Base-by-base conservation (phyloP, 768 basidiomycete species). In the Clavaria fumosa region DNA sequence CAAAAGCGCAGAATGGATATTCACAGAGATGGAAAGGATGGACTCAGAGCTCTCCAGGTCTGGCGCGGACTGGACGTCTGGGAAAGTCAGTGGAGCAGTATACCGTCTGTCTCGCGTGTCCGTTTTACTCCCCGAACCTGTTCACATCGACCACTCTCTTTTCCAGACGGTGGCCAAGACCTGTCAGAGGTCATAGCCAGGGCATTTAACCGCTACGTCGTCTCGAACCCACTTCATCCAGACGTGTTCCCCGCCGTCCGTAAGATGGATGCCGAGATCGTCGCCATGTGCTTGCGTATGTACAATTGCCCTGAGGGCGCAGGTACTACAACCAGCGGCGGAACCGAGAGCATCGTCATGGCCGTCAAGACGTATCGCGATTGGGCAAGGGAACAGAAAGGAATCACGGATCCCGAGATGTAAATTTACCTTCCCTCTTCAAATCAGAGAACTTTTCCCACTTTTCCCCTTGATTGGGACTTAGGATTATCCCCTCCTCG, bases 261-360 rank as follows among this genome's bases (percentile, higher is more conserved):
- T 34, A 90, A 93, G 61, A 99, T 99, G 93, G 93, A 99, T 50
- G 84, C 89, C 11, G 91, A 96, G 50, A 71, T 91, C 19, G 86
- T 91, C 31, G 65, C 82, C 7, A 89, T 89, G 80, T 82, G 78
- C 43, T 63, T 93, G 33, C 69, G 70, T 40, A 64, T 91, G 66
- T 96, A 81, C 61, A 77, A 85, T 50, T 77, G 79, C 45, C 81
- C 88, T 1, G 60, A 70, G 34, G 88, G 88, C 11, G 85, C 88
- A 7, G 93, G 93, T 9, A 78, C 77, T 4, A 96, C 91, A 57
- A 99, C 93, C 1, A 81, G 81, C 0, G 93, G 93, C 10, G 93
- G 93, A 4, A 99, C 93, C 0, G 93, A 99, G 54, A 85, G 82
- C 15, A 96, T 97, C 47, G 63, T 99, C 34, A 90, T 96, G 89